A percentile compares a stretch with the other conserved stretches of the same genome.
These are phyloP conservation scores for Candida wancherniae DNA, from an alignment of 805 yeast genomes.

Conservation along the genomic window DNA sequence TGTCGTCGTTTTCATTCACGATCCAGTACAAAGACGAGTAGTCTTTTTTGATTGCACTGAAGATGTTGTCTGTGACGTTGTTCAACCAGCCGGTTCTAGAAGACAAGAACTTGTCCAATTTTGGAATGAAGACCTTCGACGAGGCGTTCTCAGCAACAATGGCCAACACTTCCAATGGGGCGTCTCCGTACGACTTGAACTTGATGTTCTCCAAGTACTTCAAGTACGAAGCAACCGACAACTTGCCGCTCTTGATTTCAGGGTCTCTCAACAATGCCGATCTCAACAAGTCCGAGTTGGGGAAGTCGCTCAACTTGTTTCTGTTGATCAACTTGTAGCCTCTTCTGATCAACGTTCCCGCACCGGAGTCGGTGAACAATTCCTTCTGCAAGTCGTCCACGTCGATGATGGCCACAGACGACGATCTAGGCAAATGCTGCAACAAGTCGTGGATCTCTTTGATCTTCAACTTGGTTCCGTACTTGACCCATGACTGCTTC, in stretches of 20 bases:
- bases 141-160: constrained; percentile 52
- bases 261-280: constrained; percentile 72
- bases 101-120: constrained; percentile 79
- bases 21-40: constrained; percentile 77
- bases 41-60: constrained; percentile 74
- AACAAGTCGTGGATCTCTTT: constrained; percentile 93
- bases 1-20: constrained; percentile 84
- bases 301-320: constrained; percentile 63
- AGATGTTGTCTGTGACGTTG: constrained; percentile 92
- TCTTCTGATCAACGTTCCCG: constrained; percentile 96
- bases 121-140: constrained; percentile 47
- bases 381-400: constrained; percentile 95
- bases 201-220: constrained; percentile 56
- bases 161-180: constrained; percentile 91
- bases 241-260: constrained; percentile 62
- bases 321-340: constrained; percentile 84
- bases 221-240: constrained; percentile 78
- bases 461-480: constrained; percentile 95
- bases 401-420: constrained; percentile 95
- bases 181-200: constrained; percentile 88
- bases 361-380: constrained; percentile 97
- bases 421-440: constrained; percentile 91
- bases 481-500: constrained; percentile 96
- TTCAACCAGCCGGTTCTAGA: constrained; percentile 94
- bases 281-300: constrained; percentile 72